Evolutionary conservation across 306 rosid species (phyloP), one percentile per base, ranked within the genome.

Genomic region (Mucuna pruriens): DNA sequence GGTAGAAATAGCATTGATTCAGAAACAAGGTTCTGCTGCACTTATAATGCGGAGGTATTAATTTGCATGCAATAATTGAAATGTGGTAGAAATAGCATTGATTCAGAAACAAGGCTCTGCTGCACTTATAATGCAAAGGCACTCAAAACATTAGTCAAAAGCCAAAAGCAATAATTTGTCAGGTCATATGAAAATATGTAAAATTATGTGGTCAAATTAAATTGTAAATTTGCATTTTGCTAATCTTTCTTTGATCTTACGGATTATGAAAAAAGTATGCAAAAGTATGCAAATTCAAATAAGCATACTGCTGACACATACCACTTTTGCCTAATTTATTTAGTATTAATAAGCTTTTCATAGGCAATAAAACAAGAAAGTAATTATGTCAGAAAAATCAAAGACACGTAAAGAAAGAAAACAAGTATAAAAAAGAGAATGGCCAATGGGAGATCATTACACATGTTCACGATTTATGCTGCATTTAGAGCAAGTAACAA

Each of bases 41-140:
- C 23, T 46, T 33, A 65, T 6, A 51, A 46, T 44, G 44, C 20
- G 33, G 65, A 0, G 7, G 7, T 5, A 78, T 3, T 0, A 19
- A 1, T 13, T 54, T 25, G 54, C 90, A 89, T 89, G 87, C 97
- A 94, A 69, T 90, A 92, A 68, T 97, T 94, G 90, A 76, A 88
- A 74, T 39, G 36, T 54, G 72, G 82, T 45, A 78, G 54, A 78
- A 63, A 75, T 58, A 60, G 23, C 29, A 69, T 57, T 29, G 33
- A 76, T 71, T 75, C 38, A 73, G 80, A 63, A 60, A 73, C 45
- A 83, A 76, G 79, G 31, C 57, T 67, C 5, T 34, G 44, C 6
- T 61, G 52, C 69, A 19, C 23, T 46, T 33, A 65, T 6, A 51
- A 46, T 44, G 44, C 20, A 40, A 71, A 57, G 42, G 42, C 13